Conservation (phyloP, 495 filamentous ascomycete genomes). For the Talaromyces liani region DNA sequence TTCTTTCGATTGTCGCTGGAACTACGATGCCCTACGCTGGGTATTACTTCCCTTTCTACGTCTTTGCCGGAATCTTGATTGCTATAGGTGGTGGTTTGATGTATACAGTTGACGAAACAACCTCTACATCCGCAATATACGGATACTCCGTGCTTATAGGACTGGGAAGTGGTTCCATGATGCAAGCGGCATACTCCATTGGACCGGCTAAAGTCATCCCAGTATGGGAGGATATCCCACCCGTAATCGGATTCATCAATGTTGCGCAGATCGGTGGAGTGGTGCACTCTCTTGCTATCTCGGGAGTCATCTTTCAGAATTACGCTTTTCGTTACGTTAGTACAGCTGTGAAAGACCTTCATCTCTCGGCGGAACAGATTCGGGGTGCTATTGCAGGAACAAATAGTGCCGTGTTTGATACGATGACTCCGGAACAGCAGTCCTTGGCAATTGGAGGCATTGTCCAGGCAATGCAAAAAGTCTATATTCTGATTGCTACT, state of each 20-base stretch:
- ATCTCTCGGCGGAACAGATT: background rate
- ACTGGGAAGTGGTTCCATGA: conserved; percentile 38
- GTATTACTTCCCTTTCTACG: background rate
- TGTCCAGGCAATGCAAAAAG: background rate
- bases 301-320: background rate
- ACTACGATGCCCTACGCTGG: background rate
- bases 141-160: conserved; percentile 45
- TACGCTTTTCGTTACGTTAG: background rate
- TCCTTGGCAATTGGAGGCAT: background rate
- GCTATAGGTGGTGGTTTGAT: background rate
- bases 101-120: conserved; percentile 22
- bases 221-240: background rate
- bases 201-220: background rate
- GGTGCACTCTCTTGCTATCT: background rate
- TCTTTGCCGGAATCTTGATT: background rate
- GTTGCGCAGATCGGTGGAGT: background rate
- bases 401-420: background rate
- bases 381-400: background rate
- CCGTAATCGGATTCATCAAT: background rate
- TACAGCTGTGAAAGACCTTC: background rate
- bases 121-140: conserved; percentile 37
- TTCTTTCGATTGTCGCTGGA: background rate
- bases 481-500: background rate
- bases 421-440: background rate
- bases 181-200: background rate